These are phyloP conservation scores for Microdochium paspali DNA, from an alignment of 2,329 filamentous ascomycete genomes.

Conservation along the genomic window DNA sequence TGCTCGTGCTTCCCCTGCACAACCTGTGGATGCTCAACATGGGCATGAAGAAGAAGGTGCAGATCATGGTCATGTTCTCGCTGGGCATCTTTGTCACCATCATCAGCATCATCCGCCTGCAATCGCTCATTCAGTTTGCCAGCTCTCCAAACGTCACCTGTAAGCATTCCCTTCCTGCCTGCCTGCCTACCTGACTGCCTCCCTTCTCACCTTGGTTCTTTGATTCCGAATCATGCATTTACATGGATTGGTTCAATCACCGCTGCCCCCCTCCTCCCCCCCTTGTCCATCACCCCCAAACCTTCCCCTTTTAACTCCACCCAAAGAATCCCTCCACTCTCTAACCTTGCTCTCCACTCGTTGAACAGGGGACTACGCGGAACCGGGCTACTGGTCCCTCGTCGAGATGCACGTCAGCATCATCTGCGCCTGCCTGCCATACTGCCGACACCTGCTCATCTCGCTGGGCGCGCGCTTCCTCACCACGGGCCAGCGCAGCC, in stretches of 20 bases:
- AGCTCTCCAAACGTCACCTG: constrained; percentile 28
- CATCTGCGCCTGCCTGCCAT: constrained; percentile 33
- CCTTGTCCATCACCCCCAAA: too few relatives aligned
- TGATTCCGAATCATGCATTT: too few relatives aligned
- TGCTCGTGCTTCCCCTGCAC: constrained; percentile 20
- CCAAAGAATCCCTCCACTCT: constrained; percentile 5
- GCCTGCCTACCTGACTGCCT: too few relatives aligned
- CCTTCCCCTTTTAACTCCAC: too few relatives aligned
- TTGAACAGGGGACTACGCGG: constrained; percentile 28
- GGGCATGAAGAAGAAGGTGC: constrained; percentile 19
- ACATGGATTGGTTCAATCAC: too few relatives aligned
- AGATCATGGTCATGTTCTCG: constrained; percentile 23
- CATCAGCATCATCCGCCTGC: constrained; percentile 32
- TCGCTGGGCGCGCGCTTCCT: constrained; percentile 6
- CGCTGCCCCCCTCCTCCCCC: too few relatives aligned
- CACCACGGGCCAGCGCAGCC: constrained; percentile 1
- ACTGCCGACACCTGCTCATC: constrained; percentile 17
- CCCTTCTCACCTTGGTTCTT: too few relatives aligned
- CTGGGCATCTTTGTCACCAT: constrained; percentile 30
- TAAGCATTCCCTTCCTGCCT: too few relatives aligned
- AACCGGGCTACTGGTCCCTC: constrained; percentile 27
- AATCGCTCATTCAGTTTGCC: constrained; percentile 29
- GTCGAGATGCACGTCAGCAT: constrained; percentile 32
- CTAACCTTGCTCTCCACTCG: constrained; percentile 1
- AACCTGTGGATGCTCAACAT: constrained; percentile 19